Evolutionary conservation across 1,284 basidiomycete genomes (phyloP).

Genomic region (Malassezia obtusa): DNA sequence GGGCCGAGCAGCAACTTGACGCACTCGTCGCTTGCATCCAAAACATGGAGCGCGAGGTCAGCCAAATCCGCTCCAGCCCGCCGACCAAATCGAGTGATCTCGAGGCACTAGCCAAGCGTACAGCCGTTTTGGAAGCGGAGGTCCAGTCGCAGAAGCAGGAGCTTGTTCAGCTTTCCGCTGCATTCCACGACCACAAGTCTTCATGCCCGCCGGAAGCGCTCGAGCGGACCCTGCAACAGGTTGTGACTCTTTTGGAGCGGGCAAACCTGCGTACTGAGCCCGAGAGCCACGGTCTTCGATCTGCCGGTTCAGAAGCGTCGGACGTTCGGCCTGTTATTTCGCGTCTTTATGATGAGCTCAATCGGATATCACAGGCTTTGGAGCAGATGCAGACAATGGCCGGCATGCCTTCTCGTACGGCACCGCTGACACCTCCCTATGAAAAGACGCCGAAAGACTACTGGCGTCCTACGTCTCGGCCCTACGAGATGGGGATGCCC

Average conservation of each 20-base stretch:
- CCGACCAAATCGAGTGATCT: neutral
- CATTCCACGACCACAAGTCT: neutral
- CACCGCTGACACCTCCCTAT: constrained; percentile 4
- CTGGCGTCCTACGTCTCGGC: neutral
- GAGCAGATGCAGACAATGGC: neutral
- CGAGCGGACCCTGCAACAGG: neutral
- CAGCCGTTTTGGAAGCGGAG: neutral
- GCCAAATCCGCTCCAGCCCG: neutral
- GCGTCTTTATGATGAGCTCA: constrained; percentile 13
- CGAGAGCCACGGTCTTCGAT: neutral
- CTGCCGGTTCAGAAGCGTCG: too few relatives aligned
- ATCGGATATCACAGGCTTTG: constrained; percentile 5
- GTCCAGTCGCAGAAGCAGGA: constrained; percentile 4
- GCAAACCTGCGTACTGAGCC: too few relatives aligned
- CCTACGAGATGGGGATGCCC: neutral
- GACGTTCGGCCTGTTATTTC: too few relatives aligned
- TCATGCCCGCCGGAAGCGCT: neutral
- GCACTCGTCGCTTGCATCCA: constrained; percentile 5
- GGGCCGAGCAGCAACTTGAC: constrained; percentile 14
- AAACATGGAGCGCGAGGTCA: constrained; percentile 10
- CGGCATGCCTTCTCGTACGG: neutral
- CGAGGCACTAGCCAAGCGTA: neutral
- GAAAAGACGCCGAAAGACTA: neutral
- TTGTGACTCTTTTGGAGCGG: neutral
- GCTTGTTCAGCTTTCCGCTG: neutral